A percentile compares a stretch with the other conserved stretches of the same genome.
Conservation (phyloP, 208 protist species). For the Leishmania braziliensis region DNA sequence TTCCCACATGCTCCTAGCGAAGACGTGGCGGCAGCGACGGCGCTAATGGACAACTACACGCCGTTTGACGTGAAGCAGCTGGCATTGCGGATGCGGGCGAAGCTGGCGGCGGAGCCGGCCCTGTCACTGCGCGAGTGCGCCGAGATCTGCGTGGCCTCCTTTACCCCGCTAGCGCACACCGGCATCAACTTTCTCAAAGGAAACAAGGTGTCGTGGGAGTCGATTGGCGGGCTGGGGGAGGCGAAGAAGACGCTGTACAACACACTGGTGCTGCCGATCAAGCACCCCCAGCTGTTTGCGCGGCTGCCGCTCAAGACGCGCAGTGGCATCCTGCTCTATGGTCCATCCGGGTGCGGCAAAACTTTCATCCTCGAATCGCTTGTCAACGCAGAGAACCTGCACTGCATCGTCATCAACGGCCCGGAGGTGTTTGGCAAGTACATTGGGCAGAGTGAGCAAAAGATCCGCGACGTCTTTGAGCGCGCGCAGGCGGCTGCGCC, state of each 20-base stretch:
- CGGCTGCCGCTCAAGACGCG: constrained; percentile 89
- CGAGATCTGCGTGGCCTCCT: constrained; percentile 45
- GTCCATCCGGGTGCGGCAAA: constrained; percentile 93
- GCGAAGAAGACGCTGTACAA: constrained; percentile 96
- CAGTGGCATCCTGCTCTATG: constrained; percentile 93
- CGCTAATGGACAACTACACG: constrained; percentile 89
- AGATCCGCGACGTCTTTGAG: constrained; percentile 93
- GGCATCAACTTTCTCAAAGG: constrained; percentile 81
- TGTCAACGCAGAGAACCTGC: constrained; percentile 75
- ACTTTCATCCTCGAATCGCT: constrained; percentile 86
- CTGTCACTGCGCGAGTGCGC: constrained; percentile 33
- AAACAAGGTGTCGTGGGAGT: constrained; percentile 69
- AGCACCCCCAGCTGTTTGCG: constrained; percentile 92
- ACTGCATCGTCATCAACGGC: constrained; percentile 94
- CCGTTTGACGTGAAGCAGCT: constrained; percentile 83
- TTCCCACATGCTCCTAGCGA: constrained; percentile 42
- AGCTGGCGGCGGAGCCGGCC: constrained; percentile 26
- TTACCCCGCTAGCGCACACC: constrained; percentile 83
- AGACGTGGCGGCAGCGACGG: constrained; percentile 38
- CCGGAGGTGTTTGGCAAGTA: constrained; percentile 96
- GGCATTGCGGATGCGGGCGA: constrained; percentile 45
- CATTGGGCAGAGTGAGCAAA: constrained; percentile 94
- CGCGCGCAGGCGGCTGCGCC: constrained; percentile 85
- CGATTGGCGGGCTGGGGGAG: constrained; percentile 90
- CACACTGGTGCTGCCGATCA: constrained; percentile 94